phyloP scores from a whole-genome alignment of 2,329 filamentous ascomycete species.

The Aspergillus latus region DNA sequence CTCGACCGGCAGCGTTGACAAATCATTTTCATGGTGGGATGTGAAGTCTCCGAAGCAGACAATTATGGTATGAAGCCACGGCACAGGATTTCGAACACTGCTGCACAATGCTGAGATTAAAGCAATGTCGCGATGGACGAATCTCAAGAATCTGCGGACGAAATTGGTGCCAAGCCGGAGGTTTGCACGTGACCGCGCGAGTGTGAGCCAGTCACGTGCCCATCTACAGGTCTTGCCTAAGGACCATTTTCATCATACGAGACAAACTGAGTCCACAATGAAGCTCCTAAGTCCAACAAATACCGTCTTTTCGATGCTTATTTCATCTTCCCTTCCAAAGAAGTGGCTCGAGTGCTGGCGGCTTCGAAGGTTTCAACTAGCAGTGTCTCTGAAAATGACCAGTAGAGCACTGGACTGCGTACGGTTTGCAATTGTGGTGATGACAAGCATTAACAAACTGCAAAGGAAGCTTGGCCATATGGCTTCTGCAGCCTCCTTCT shows the following conservation, averaged over 20 bases:
- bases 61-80: neutral
- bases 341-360: too few species aligned
- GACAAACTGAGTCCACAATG: neutral
- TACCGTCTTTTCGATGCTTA: too few species aligned
- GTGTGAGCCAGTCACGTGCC: neutral
- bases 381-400: neutral
- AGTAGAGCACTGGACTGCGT: neutral
- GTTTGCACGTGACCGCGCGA: conserved; percentile 27
- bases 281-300: neutral
- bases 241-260: neutral
- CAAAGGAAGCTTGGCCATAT: neutral
- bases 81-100: neutral
- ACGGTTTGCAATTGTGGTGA: neutral
- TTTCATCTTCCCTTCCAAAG: too few species aligned
- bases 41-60: neutral
- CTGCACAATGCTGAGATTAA: conserved; percentile 14
- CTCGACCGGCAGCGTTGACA: conserved; percentile 43
- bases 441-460: conserved; percentile 2
- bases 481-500: neutral
- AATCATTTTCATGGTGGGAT: conserved; percentile 32
- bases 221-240: neutral
- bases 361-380: neutral
- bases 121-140: conserved; percentile 7
- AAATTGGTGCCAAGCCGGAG: conserved; percentile 39
- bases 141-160: conserved; percentile 36